Percentiles rank a stretch among this genome's conserved stretches.
Evolutionary conservation across 179 eudicot genomes (phyloP).

Genomic region (Drosera spatulata): DNA sequence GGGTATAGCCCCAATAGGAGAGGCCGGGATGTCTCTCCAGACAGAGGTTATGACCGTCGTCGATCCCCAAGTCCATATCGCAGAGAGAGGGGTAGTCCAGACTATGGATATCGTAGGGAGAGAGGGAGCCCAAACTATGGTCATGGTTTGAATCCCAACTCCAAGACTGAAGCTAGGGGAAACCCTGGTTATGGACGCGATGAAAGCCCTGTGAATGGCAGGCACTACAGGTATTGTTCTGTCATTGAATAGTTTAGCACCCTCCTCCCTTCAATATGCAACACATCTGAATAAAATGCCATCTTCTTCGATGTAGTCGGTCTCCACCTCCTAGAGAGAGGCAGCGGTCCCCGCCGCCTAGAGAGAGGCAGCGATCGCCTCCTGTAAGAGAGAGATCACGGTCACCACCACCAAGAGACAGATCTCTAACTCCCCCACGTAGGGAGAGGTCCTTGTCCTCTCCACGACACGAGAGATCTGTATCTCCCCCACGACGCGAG

Average conservation of each 20-base stretch:
- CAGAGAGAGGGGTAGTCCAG: constrained; percentile 80
- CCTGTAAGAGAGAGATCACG: too few relatives aligned
- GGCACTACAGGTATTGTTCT: constrained; percentile 35
- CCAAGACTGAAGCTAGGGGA: background rate
- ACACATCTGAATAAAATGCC: too few relatives aligned
- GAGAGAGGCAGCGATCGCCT: too few relatives aligned
- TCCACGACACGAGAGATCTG: background rate
- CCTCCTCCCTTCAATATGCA: too few relatives aligned
- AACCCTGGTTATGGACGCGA: constrained; percentile 25
- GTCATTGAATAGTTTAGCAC: too few relatives aligned
- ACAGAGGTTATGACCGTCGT: constrained; percentile 46
- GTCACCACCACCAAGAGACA: constrained; percentile 29
- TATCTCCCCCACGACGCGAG: constrained; percentile 5
- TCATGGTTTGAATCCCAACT: constrained; percentile 4
- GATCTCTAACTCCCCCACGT: constrained; percentile 9
- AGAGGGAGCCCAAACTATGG: constrained; percentile 34
- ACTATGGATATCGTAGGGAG: constrained; percentile 45
- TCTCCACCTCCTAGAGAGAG: constrained; percentile 8
- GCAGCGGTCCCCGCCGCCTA: too few relatives aligned
- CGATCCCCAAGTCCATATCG: constrained; percentile 44
- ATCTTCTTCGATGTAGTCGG: constrained; percentile 29
- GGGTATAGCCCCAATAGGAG: constrained; percentile 54
- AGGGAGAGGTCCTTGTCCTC: constrained; percentile 2
- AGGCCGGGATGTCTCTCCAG: constrained; percentile 60
- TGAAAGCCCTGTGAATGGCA: constrained; percentile 21